These are phyloP conservation scores for Chlorella sp. DNA, from an alignment of 139 green algal species.

Conservation along the genomic window DNA sequence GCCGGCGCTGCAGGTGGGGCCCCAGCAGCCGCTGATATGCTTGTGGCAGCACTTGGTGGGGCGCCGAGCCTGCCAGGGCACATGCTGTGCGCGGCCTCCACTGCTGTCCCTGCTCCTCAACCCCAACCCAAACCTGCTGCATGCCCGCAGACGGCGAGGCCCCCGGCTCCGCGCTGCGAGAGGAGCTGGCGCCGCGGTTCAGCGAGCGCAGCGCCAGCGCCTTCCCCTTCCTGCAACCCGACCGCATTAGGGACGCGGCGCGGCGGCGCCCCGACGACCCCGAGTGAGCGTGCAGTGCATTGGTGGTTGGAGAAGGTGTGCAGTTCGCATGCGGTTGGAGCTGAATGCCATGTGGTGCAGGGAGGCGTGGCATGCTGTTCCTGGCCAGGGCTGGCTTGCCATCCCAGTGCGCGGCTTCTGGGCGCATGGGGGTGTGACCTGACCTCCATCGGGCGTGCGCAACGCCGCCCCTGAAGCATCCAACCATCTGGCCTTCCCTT, in stretches of 20 bases:
- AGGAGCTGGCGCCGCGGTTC: conserved; percentile 63
- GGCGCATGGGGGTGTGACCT: neutral
- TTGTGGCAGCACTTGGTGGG: too few relatives aligned
- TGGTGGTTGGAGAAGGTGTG: neutral
- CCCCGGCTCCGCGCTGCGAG: conserved; percentile 32
- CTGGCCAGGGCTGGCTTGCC: too few relatives aligned
- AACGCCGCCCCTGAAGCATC: neutral
- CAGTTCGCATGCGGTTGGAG: neutral
- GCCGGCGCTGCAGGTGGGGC: neutral
- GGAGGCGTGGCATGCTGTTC: neutral
- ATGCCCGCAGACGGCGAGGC: conserved; percentile 13
- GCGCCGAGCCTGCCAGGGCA: neutral
- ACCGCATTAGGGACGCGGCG: conserved; percentile 67
- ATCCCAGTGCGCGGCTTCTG: neutral
- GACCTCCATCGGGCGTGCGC: too few relatives aligned
- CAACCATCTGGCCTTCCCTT: neutral
- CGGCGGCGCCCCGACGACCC: conserved; percentile 64
- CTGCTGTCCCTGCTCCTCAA: neutral
- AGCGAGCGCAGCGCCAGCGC: conserved; percentile 41
- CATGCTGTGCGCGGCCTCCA: neutral
- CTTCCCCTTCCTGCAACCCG: conserved; percentile 81
- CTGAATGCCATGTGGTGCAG: neutral
- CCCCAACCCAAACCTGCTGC: neutral
- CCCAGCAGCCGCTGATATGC: neutral
- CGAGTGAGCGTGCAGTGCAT: conserved; percentile 39